These are phyloP conservation scores for Daedaleopsis sinensis DNA, from an alignment of 768 basidiomycete species.

Conservation along the genomic window DNA sequence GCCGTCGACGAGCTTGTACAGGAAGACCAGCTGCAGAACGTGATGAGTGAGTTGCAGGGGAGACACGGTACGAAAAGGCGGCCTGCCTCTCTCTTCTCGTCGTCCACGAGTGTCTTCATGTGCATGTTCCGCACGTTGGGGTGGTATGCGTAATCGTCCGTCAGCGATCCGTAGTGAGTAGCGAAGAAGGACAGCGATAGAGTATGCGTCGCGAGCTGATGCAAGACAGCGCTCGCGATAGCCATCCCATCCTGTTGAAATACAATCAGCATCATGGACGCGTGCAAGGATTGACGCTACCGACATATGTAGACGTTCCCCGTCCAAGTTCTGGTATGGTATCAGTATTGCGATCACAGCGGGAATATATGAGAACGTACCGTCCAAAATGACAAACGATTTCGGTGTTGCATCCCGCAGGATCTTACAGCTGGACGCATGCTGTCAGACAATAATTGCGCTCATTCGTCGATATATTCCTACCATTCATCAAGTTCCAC, in stretches of 20 bases:
- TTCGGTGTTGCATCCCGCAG: conserved; percentile 91
- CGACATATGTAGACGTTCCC: conserved; percentile 92
- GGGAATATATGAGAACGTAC: conserved; percentile 42
- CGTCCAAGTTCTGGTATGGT: conserved; percentile 78
- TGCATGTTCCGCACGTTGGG: conserved; percentile 94
- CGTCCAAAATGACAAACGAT: conserved; percentile 93
- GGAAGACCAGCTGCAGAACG: conserved; percentile 73
- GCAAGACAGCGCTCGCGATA: conserved; percentile 87
- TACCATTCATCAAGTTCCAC: conserved; percentile 98
- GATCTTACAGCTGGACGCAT: conserved; percentile 65
- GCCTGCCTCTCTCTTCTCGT: conserved; percentile 81
- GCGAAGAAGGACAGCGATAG: conserved; percentile 94
- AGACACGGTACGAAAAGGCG: conserved; percentile 17
- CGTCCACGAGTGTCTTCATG: conserved; percentile 94
- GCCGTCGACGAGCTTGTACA: conserved; percentile 91
- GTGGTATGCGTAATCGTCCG: conserved; percentile 91
- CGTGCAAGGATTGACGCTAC: conserved; percentile 21
- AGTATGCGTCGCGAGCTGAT: conserved; percentile 92
- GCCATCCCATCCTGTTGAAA: conserved; percentile 90
- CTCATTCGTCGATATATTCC: not conserved
- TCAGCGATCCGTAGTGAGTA: conserved; percentile 95
- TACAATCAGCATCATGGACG: not conserved
- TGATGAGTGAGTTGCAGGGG: not conserved
- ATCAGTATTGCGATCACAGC: not conserved
- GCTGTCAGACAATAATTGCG: not conserved